phyloP scores from a whole-genome alignment of 495 filamentous ascomycete genomes.

The Penicillium steckii region DNA sequence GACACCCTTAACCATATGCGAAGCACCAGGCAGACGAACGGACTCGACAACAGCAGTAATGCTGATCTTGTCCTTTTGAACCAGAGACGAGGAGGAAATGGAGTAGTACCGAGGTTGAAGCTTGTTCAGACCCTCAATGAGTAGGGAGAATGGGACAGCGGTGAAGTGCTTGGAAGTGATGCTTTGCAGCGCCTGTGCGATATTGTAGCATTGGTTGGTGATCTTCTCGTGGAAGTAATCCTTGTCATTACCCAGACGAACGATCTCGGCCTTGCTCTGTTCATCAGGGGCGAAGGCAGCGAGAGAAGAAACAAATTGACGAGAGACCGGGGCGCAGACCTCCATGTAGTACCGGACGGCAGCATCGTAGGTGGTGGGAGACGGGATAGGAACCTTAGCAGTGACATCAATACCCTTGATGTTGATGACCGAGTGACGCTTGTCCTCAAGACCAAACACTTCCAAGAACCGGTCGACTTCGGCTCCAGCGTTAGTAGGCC shows the following conservation, averaged over 20 bases:
- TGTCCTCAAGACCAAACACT: constrained; percentile 70
- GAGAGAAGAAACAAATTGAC: constrained; percentile 86
- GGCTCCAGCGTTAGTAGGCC: constrained; percentile 92
- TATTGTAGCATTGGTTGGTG: constrained; percentile 79
- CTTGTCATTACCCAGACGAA: constrained; percentile 86
- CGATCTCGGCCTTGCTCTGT: constrained; percentile 77
- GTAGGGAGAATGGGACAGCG: constrained; percentile 85
- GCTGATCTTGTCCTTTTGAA: constrained; percentile 90
- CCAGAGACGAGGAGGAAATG: constrained; percentile 93
- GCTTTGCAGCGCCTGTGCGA: constrained; percentile 80
- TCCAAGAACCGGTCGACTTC: constrained; percentile 90
- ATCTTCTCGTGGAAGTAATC: constrained; percentile 94
- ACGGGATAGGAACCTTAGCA: constrained; percentile 95
- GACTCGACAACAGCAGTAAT: constrained; percentile 95
- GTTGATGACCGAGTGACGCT: constrained; percentile 80
- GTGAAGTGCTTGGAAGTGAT: constrained; percentile 74
- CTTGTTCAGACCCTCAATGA: constrained; percentile 92
- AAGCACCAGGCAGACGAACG: constrained; percentile 69
- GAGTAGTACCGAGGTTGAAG: constrained; percentile 98
- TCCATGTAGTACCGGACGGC: constrained; percentile 96
- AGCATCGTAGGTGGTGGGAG: constrained; percentile 94
- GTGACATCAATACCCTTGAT: constrained; percentile 94
- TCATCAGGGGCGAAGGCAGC: constrained; percentile 91
- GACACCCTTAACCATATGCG: constrained; percentile 86
- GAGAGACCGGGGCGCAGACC: constrained; percentile 91